Conservation (phyloP, 2,329 filamentous ascomycete species). For the Chrysoporthe cubensis region DNA sequence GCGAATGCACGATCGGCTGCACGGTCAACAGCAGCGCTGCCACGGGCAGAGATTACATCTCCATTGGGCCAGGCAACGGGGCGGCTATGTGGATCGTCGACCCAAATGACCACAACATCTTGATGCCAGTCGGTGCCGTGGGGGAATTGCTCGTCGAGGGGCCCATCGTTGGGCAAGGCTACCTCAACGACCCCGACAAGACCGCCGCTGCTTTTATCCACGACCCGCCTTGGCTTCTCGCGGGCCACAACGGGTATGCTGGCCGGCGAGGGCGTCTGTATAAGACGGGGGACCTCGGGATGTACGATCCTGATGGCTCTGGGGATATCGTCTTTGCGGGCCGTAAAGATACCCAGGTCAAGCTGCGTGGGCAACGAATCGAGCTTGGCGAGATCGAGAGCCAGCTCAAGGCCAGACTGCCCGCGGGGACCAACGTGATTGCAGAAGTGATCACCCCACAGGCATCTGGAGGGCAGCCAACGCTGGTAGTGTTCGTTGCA, state of each 20-base stretch:
- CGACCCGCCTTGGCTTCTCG: constrained; percentile 31
- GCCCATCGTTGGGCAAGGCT: constrained; percentile 53
- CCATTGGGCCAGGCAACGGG: constrained; percentile 34
- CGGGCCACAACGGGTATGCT: constrained; percentile 40
- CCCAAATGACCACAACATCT: constrained; percentile 33
- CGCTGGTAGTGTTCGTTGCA: constrained; percentile 40
- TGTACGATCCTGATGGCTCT: constrained; percentile 45
- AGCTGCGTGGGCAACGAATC: constrained; percentile 61
- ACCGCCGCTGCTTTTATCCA: constrained; percentile 40
- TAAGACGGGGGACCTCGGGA: constrained; percentile 54
- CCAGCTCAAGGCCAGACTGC: constrained; percentile 42
- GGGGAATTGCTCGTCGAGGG: constrained; percentile 46
- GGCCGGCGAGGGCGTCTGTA: constrained; percentile 47
- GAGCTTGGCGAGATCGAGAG: constrained; percentile 57
- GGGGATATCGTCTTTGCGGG: constrained; percentile 48
- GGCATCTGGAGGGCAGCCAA: constrained; percentile 30
- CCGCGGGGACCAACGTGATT: constrained; percentile 45
- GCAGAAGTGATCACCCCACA: constrained; percentile 49
- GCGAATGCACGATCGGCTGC: constrained; percentile 54
- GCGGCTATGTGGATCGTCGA: constrained; percentile 35
- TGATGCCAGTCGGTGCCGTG: constrained; percentile 38
- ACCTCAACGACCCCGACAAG: constrained; percentile 45
- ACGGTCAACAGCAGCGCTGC: constrained; percentile 35
- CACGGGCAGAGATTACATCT: constrained; percentile 33
- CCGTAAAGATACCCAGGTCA: constrained; percentile 62